Evolutionary conservation across 176 grass and related monocot species (phyloP).

Genomic region (Rhynchospora pubera): DNA sequence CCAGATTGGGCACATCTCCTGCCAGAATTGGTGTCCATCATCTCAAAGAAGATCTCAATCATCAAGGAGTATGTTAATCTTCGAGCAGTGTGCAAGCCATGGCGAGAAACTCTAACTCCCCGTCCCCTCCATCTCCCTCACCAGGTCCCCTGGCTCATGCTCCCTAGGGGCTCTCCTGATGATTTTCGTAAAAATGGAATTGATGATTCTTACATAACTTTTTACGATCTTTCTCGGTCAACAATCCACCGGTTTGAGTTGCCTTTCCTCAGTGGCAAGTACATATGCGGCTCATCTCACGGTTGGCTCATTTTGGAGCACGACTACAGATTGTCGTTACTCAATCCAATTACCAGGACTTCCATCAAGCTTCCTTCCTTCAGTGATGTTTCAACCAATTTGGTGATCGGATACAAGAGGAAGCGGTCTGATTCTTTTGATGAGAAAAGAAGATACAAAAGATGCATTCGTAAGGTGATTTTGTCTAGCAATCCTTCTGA

Average conservation of each 20-base stretch:
- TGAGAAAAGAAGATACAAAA: too few species aligned
- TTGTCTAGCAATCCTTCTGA: not conserved
- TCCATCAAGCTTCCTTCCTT: not conserved
- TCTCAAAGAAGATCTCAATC: not conserved
- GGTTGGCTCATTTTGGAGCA: not conserved
- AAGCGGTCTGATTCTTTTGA: not conserved
- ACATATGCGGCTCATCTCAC: not conserved
- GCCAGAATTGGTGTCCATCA: not conserved
- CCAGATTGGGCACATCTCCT: not conserved
- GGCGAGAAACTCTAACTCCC: not conserved
- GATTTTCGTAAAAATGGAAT: too few species aligned
- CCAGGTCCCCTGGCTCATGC: not conserved
- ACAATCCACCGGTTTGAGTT: not conserved
- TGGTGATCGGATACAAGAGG: not conserved
- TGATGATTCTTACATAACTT: not conserved
- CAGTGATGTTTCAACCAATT: not conserved
- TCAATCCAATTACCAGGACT: not conserved
- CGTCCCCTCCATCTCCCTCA: not conserved
- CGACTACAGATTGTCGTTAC: not conserved
- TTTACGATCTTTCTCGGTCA: not conserved
- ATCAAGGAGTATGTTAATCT: not conserved
- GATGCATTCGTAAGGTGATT: too few species aligned
- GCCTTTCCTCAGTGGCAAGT: not conserved
- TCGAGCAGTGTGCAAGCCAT: not conserved
- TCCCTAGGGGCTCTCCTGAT: not conserved